A percentile compares a stretch with the other conserved stretches of the same genome.
Evolutionary conservation across 768 basidiomycete genomes (phyloP).

Genomic region (Leccinellum albellum): DNA sequence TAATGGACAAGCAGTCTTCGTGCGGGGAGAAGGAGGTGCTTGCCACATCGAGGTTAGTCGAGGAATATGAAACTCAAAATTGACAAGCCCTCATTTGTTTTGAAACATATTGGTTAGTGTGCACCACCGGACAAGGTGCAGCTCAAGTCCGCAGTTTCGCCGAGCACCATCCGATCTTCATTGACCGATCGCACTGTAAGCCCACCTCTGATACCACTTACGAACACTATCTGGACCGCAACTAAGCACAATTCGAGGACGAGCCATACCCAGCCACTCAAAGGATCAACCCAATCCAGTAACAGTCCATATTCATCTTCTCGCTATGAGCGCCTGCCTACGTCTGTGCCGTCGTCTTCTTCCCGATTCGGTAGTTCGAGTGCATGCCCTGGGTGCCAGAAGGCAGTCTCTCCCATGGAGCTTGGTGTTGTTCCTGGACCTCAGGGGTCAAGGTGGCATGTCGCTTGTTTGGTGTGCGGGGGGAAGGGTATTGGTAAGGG

Average conservation of each 20-base stretch:
- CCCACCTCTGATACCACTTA: constrained; percentile 20
- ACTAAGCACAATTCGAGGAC: constrained; percentile 4
- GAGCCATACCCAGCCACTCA: constrained; percentile 7
- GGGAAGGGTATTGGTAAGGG: constrained; percentile 49
- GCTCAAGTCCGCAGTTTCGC: constrained; percentile 10
- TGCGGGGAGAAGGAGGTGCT: constrained; percentile 58
- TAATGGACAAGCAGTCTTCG: constrained; percentile 67
- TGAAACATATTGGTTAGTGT: constrained; percentile 31
- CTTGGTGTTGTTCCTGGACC: constrained; percentile 83
- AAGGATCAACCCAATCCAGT: constrained; percentile 11
- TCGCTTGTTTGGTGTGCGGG: constrained; percentile 73
- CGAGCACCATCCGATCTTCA: constrained; percentile 10
- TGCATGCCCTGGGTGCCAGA: constrained; percentile 72
- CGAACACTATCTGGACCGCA: constrained; percentile 14
- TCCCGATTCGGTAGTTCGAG: constrained; percentile 39
- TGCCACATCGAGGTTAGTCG: constrained; percentile 58
- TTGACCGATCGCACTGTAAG: constrained; percentile 7
- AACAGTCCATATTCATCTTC: constrained; percentile 26
- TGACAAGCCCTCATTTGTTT: constrained; percentile 9
- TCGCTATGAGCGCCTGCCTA: constrained; percentile 26
- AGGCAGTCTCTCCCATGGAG: constrained; percentile 78
- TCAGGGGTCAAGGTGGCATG: constrained; percentile 78
- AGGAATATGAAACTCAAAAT: background rate
- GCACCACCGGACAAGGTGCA: constrained; percentile 36
- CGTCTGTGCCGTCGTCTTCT: constrained; percentile 15